Base-by-base conservation (phyloP, 495 filamentous ascomycete species). In the Neurospora sp. region DNA sequence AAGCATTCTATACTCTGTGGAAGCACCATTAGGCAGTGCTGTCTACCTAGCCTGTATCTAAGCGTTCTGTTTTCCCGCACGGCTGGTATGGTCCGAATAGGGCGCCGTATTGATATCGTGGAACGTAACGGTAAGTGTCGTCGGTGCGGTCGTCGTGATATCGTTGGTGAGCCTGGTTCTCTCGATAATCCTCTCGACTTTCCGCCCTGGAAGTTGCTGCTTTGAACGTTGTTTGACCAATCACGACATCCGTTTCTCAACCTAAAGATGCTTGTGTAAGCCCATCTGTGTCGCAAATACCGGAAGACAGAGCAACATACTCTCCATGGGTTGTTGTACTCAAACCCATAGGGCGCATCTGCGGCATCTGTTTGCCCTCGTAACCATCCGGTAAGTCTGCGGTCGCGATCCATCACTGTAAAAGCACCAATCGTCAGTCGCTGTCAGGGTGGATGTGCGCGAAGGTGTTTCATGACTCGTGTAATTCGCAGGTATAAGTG, bases 381-480 rank as follows among this genome's bases (percentile, higher is more conserved):
- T 78, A 92, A 77, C 70, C 81, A 88, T 74, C 96, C 96, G 70
- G 96, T 99, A 81, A 99, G 87, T 79, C 96, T 88, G 76, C 90
- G 85, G 81, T 99, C 96, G 79, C 96, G 89, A 73, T 98, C 92
- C 94, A 98, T 97, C 96, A 99, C 96, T 98, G 76, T 76, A 69
- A 40, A 38, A 18, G 42, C n/a, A 12, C 18, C 23, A n/a, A 73
- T 72, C 74, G 78, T 81, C 73, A 82, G 81, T 69, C 14, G 54
- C 54, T 35, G 54, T 66, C 27, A 66, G 54, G 54, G 54, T 66
- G 54, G 54, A 66, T 66, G 54, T 66, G 54, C 7, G 14, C 54
- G 14, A 72, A 72, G 40, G 54, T 75, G 66, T 72, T 71, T 62
- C 70, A 75, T 37, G 39, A 12, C 2, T 38, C 23, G 35, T 35